Conservation (phyloP, 176 grass and related monocot genomes). For the Triticum dicoccoides region DNA sequence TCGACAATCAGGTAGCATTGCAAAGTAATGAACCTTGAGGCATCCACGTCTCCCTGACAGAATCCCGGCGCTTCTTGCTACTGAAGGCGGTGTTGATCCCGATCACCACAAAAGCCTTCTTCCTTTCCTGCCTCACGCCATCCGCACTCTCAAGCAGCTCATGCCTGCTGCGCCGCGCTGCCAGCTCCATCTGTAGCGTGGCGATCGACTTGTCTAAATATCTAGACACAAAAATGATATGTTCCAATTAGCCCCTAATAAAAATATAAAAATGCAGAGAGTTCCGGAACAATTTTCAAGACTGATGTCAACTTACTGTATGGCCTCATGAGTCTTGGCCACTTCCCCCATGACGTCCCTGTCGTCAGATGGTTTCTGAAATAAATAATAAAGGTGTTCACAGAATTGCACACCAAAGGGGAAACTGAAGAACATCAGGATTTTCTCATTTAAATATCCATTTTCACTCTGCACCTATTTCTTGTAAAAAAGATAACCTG, state of each 20-base stretch:
- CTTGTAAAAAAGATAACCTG: background rate
- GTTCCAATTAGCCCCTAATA: background rate
- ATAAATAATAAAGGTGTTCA: constrained; percentile 11
- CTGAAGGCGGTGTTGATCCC: constrained; percentile 96
- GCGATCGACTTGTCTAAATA: constrained; percentile 78
- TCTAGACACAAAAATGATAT: constrained; percentile 34
- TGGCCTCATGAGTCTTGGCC: constrained; percentile 64
- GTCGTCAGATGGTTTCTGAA: constrained; percentile 73
- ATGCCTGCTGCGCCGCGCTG: constrained; percentile 66
- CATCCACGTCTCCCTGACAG: constrained; percentile 96
- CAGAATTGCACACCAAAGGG: background rate
- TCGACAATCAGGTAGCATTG: background rate
- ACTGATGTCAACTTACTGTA: constrained; percentile 64
- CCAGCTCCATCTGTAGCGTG: constrained; percentile 91
- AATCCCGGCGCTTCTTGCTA: constrained; percentile 87
- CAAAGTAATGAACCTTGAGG: constrained; percentile 66
- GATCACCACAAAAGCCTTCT: constrained; percentile 75
- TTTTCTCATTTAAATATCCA: background rate
- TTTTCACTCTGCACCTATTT: background rate
- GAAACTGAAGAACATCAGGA: background rate
- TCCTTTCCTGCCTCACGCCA: constrained; percentile 38
- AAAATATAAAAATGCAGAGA: background rate
- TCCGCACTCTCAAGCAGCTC: constrained; percentile 43
- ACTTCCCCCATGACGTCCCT: constrained; percentile 70
- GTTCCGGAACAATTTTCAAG: constrained; percentile 1